These are phyloP conservation scores for Microcera coccophila DNA, from an alignment of 2,329 filamentous ascomycete species.

Conservation along the genomic window DNA sequence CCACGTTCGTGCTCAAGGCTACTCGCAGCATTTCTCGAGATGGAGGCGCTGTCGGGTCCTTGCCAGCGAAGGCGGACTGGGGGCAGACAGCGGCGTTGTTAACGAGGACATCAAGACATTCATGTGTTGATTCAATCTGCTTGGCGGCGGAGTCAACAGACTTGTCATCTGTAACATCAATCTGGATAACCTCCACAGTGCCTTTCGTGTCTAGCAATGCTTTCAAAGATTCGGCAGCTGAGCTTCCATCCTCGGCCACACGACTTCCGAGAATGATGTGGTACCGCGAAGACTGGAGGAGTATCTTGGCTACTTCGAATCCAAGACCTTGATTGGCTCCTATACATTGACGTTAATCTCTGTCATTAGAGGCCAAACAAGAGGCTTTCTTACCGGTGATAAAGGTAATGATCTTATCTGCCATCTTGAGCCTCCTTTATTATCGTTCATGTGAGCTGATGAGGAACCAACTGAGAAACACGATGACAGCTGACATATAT, in stretches of 20 bases:
- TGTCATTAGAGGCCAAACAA: neutral
- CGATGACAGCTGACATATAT: neutral
- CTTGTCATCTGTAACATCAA: neutral
- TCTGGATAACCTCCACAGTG: slow-evolving; percentile 2
- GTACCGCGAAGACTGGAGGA: neutral
- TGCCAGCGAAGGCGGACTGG: slow-evolving; percentile 5
- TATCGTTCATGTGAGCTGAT: neutral
- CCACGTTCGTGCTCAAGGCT: slow-evolving; percentile 2
- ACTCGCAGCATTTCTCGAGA: neutral
- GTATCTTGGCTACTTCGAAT: slow-evolving; percentile 4
- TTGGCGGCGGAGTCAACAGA: slow-evolving; percentile 5
- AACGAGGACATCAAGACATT: slow-evolving; percentile 5
- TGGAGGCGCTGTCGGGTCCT: neutral
- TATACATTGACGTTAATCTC: neutral
- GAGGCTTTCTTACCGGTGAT: slow-evolving; percentile 1
- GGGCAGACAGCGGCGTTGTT: slow-evolving; percentile 6
- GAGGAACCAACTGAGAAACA: neutral
- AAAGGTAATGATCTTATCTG: slow-evolving; percentile 3
- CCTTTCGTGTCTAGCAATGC: slow-evolving; percentile 5
- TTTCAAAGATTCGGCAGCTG: slow-evolving; percentile 1
- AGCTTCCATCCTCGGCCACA: neutral
- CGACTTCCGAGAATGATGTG: slow-evolving; percentile 6
- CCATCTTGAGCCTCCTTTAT: slow-evolving; percentile 1
- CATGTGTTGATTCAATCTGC: neutral
- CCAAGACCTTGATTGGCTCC: slow-evolving; percentile 6